A percentile compares a stretch with the other conserved stretches of the same genome.
phyloP scores from a whole-genome alignment of 2,329 filamentous ascomycete genomes.

The Neofusicoccum kwambonambiense region DNA sequence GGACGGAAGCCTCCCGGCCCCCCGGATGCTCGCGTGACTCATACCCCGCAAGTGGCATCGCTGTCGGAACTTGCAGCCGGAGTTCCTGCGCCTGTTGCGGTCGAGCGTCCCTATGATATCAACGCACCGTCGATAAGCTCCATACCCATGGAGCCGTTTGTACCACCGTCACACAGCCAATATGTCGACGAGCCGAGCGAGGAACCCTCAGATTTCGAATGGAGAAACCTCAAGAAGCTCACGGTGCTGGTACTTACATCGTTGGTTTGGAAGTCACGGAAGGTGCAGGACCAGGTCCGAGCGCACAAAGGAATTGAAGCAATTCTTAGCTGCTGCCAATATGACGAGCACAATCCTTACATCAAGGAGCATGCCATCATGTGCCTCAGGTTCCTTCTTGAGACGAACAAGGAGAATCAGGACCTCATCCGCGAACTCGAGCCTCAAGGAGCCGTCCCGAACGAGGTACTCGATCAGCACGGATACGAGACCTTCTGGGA shows the following conservation, averaged over 20 bases:
- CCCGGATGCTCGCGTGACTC: slow-evolving; percentile 23
- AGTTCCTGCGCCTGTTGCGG: slow-evolving; percentile 40
- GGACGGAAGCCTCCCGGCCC: slow-evolving; percentile 58
- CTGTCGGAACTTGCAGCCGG: slow-evolving; percentile 31
- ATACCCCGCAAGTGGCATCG: slow-evolving; percentile 32
- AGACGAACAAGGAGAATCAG: slow-evolving; percentile 71
- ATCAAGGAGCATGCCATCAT: slow-evolving; percentile 75
- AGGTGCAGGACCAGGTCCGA: slow-evolving; percentile 85
- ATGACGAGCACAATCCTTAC: slow-evolving; percentile 91
- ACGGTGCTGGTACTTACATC: slow-evolving; percentile 88
- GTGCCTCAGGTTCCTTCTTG: slow-evolving; percentile 58
- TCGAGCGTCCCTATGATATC: slow-evolving; percentile 66
- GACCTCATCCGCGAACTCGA: slow-evolving; percentile 66
- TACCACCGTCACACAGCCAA: slow-evolving; percentile 42
- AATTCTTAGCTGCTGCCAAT: slow-evolving; percentile 82
- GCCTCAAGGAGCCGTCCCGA: slow-evolving; percentile 38
- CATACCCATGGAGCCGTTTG: slow-evolving; percentile 45
- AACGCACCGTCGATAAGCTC: slow-evolving; percentile 35
- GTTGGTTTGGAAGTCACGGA: slow-evolving; percentile 80
- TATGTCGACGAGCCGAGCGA: slow-evolving; percentile 50
- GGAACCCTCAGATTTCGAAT: slow-evolving; percentile 66
- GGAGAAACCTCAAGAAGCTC: slow-evolving; percentile 86
- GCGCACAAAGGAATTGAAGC: slow-evolving; percentile 82
- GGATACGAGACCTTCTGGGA: slow-evolving; percentile 54
- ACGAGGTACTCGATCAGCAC: slow-evolving; percentile 49